Conservation (phyloP, 2,329 filamentous ascomycete species). For the Rhinocladiella mackenziei region DNA sequence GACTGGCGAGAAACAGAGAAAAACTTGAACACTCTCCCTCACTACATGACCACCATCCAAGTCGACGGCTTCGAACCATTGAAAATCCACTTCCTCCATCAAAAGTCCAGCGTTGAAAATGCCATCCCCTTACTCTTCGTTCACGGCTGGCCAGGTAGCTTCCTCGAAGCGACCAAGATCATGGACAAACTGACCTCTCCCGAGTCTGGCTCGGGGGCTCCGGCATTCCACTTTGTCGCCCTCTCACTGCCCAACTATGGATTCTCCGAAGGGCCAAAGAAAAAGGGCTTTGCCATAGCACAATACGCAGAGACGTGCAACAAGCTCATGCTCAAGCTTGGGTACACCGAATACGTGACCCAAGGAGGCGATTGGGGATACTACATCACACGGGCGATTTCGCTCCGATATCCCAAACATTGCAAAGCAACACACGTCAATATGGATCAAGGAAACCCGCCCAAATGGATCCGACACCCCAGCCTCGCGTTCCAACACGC, state of each 20-base stretch:
- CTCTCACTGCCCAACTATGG: slow-evolving; percentile 56
- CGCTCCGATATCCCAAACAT: slow-evolving; percentile 54
- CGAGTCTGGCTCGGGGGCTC: slow-evolving; percentile 33
- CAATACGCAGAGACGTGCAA: slow-evolving; percentile 64
- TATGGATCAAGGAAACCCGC: slow-evolving; percentile 49
- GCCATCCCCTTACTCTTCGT: slow-evolving; percentile 30
- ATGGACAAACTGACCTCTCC: slow-evolving; percentile 37
- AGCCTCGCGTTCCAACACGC: slow-evolving; percentile 55
- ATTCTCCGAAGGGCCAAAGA: slow-evolving; percentile 48
- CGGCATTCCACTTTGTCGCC: slow-evolving; percentile 52
- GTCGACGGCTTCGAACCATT: slow-evolving; percentile 18
- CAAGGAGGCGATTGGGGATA: slow-evolving; percentile 69
- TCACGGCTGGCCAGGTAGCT: slow-evolving; percentile 29
- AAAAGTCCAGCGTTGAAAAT: slow-evolving; percentile 23
- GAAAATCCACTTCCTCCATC: slow-evolving; percentile 39
- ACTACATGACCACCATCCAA: slow-evolving; percentile 48
- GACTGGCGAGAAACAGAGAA: slow-evolving; percentile 61
- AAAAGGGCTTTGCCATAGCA: slow-evolving; percentile 55
- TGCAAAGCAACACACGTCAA: slow-evolving; percentile 62
- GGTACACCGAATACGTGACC: slow-evolving; percentile 57
- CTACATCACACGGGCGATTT: slow-evolving; percentile 61
- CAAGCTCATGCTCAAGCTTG: slow-evolving; percentile 64
- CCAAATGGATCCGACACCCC: slow-evolving; percentile 51
- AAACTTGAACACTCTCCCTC: slow-evolving; percentile 57
- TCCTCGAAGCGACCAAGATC: slow-evolving; percentile 33